Evolutionary conservation across 2,329 filamentous ascomycete genomes (phyloP), one percentile per base, ranked within the genome.

Genomic region (Xylogone sp.): DNA sequence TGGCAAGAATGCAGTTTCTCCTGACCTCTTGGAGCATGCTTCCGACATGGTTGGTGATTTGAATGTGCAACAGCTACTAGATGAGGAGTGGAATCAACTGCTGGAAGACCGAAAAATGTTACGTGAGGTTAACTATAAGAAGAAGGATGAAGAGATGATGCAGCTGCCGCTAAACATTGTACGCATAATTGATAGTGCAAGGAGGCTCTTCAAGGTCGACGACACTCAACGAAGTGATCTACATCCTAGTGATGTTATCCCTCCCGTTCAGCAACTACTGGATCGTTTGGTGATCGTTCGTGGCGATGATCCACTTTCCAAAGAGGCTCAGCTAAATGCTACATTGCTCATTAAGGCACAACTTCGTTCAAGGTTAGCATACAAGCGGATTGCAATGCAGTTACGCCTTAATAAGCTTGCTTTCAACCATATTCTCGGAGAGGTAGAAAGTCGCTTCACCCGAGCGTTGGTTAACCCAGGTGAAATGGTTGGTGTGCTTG

Each of bases 401-500:
- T 86, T 96, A 65, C 87, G 86, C 12, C 74, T 99, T 59, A 96
- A 90, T 74, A 94, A 90, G 70, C 80, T 96, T 56, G 93, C 94
- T 1, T 93, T 99, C 65, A 87, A 94, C 56, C 92, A 97, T 66
- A 84, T 99, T 45, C 71, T 99, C 39, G 94, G 94, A 59, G 92
- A 96, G 62, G 77, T 99, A 42, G 89, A 96, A 72, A 91, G 83
- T 65, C 84, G 91, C 55, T 99, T 96, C 81, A 83, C 88, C 31
- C 86, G 88, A 63, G 83, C 93, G 45, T 84, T 88, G 61, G 92
- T 96, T 55, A 90, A 85, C 62, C 93, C 94, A 45, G 94, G 95
- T 67, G 95, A 99, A 69, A 99, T 99, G 94, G 94, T 99, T 51
- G 94, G 94, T 74, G 94, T 99, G 20, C 76, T 99, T 64, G 94